Evolutionary conservation across 2,329 filamentous ascomycete species (phyloP).

Genomic region (Epichloe typhina): DNA sequence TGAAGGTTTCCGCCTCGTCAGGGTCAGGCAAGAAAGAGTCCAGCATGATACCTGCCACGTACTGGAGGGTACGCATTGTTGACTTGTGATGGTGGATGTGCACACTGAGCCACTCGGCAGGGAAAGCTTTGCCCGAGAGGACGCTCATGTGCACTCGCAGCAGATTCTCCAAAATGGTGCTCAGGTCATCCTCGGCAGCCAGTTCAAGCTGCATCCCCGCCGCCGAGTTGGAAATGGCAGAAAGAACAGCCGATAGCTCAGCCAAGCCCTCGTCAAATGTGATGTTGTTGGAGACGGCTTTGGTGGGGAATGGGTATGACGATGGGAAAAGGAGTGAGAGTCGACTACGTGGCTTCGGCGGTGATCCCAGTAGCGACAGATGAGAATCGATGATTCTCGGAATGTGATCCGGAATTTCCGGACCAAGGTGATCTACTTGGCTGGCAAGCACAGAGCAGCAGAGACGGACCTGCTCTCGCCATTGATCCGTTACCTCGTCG

Average conservation of each 20-base stretch:
- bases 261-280: constrained; percentile 75
- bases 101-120: constrained; percentile 77
- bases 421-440: constrained; percentile 63
- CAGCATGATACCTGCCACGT: constrained; percentile 66
- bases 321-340: constrained; percentile 85
- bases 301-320: constrained; percentile 76
- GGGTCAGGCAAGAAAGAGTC: constrained; percentile 76
- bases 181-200: constrained; percentile 58
- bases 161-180: constrained; percentile 61
- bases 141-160: constrained; percentile 83
- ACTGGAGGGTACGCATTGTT: constrained; percentile 73
- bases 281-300: constrained; percentile 45
- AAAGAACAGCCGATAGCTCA: constrained; percentile 78
- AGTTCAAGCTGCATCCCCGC: constrained; percentile 61
- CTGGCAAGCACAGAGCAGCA: constrained; percentile 88
- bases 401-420: constrained; percentile 78
- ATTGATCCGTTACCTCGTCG: constrained; percentile 64
- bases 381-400: constrained; percentile 88
- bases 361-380: constrained; percentile 51
- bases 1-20: constrained; percentile 83
- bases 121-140: constrained; percentile 78
- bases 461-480: constrained; percentile 82
- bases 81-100: constrained; percentile 90
- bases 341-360: constrained; percentile 42
- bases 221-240: constrained; percentile 63